These are phyloP conservation scores for Euphorbia lathyris DNA, from an alignment of 345 rosid genomes.

Conservation along the genomic window DNA sequence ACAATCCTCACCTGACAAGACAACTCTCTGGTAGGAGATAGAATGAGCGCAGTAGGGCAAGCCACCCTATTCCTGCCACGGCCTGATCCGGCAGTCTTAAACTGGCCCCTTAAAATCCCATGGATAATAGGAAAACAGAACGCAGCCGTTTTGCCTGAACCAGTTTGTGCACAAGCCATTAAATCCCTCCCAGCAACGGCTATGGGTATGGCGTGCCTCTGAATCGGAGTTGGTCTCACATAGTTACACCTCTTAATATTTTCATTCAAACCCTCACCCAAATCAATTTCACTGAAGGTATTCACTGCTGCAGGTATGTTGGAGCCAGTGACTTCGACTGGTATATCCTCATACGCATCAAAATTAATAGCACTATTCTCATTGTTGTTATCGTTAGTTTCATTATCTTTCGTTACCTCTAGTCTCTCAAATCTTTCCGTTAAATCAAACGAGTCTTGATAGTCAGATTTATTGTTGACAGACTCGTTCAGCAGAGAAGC, in stretches of 20 bases:
- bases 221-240: conserved; percentile 51
- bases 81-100: neutral
- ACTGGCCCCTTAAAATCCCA: conserved; percentile 27
- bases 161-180: conserved; percentile 65
- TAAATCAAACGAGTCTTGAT: neutral
- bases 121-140: conserved; percentile 50
- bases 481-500: conserved; percentile 1
- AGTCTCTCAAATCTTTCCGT: conserved; percentile 27
- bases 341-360: conserved; percentile 42
- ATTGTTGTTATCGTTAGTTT: neutral
- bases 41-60: conserved; percentile 43
- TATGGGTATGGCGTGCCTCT: conserved; percentile 55
- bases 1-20: conserved; percentile 42
- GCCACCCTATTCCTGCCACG: conserved; percentile 22
- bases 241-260: conserved; percentile 46
- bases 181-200: conserved; percentile 49
- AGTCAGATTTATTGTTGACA: neutral
- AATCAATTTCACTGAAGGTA: conserved; percentile 34
- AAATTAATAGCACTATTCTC: conserved; percentile 28
- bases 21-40: conserved; percentile 56
- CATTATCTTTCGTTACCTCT: conserved; percentile 20
- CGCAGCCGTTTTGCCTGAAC: conserved; percentile 57
- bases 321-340: conserved; percentile 37
- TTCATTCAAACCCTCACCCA: conserved; percentile 30
- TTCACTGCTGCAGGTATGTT: conserved; percentile 33